Evolutionary conservation across 2,329 filamentous ascomycete genomes (phyloP), one percentile per base, ranked within the genome.

Genomic region (Fusarium fujikuroi): DNA sequence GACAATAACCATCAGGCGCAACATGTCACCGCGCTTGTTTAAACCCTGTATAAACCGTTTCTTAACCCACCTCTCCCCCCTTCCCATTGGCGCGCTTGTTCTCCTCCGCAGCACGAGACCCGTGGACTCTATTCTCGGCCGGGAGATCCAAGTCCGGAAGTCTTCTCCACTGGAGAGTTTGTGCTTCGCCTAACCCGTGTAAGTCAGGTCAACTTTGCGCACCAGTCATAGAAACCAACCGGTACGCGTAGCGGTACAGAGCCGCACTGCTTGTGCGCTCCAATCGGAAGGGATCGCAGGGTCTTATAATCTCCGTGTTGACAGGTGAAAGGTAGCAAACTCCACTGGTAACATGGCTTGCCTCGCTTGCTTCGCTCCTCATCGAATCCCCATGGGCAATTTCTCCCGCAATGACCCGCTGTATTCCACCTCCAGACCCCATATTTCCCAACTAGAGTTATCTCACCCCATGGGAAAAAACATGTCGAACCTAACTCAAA

Each of bases 181-280:
- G 42, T 18, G 10, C 42, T 34, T 52, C 30, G 47, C 47, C 30
- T 36, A 52, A 36, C 16, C n/a, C n/a, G 39, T 58, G 30, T 36
- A 49, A 58, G 40, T 58, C 18, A 32, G 30, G 4, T 7, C 30
- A 57, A n/a, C 42, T 25, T 68, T 25, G 64, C 66, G 66, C 66
- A 43, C 66, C 66, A 68, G 67, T 58, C 65, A 68, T 25, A 37
- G 28, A n/a, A 30, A 39, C 52, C n/a, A 10, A 10, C 11, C 7
- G 28, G 16, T 19, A 43, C 21, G 19, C 40, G 37, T 19, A 46
- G 42, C 42, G 9, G 23, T 37, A 47, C 40, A 64, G 63, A 67
- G 63, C 63, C 46, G 64, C 63, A 67, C 43, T 46, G 4, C 3
- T 6, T 61, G 64, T n/a, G 64, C 64, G 63, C 64, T 32, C 63